These are phyloP conservation scores for Fusarium chuoi DNA, from an alignment of 2,329 filamentous ascomycete genomes.

Conservation along the genomic window DNA sequence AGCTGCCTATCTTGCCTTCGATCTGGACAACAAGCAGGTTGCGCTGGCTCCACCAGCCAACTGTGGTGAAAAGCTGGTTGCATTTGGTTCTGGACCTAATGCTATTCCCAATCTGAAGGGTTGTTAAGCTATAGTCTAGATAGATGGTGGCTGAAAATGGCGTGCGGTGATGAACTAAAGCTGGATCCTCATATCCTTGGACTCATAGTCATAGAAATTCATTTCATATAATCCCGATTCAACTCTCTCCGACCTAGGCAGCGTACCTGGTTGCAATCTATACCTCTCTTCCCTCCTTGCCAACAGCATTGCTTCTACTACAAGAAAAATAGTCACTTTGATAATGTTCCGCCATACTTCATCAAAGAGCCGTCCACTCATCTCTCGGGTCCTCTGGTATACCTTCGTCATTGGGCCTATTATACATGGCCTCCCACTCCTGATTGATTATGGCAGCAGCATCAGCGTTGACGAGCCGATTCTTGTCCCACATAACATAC, in stretches of 20 bases:
- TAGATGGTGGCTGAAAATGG: background rate
- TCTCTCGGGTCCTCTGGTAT: background rate
- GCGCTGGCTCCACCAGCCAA: background rate
- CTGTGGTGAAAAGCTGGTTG: background rate
- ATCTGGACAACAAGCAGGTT: background rate
- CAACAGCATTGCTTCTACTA: background rate
- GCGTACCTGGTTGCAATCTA: background rate
- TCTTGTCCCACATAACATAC: constrained; percentile 9
- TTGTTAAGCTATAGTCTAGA: background rate
- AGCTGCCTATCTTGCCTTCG: background rate
- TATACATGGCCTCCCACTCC: background rate
- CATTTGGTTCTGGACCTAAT: background rate
- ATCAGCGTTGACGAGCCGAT: background rate
- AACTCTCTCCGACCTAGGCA: background rate
- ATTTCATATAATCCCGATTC: background rate
- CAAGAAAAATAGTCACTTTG: background rate
- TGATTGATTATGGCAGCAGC: background rate
- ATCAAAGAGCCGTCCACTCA: background rate
- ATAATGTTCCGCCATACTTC: background rate
- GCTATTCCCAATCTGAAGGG: background rate
- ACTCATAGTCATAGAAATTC: background rate
- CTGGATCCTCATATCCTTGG: too few relatives aligned
- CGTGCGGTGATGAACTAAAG: background rate
- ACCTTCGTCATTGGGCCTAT: background rate
- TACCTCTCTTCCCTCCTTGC: background rate